Base-by-base conservation (phyloP, 202 grass and related monocot genomes). In the Hordeum pubiflorum region DNA sequence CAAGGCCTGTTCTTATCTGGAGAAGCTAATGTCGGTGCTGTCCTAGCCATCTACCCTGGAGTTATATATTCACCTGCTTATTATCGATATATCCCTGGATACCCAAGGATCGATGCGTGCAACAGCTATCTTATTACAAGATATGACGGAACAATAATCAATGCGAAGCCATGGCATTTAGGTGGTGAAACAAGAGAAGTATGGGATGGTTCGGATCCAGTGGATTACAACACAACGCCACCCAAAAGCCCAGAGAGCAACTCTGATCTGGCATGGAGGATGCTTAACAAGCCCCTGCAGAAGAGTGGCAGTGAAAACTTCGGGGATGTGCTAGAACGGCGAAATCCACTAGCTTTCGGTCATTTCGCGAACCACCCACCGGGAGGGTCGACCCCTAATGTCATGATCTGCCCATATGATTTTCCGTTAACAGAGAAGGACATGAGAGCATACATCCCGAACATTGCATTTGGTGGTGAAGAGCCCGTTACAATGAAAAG, bases 301-400 rank as follows among this genome's bases (percentile, higher is more conserved):
- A 84, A 81, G 76, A 75, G 39, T 68, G 20, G 44, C 5, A 76
- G 20, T 64, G 86, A 78, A 88, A 80, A 85, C 29, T 74, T 64
- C 24, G 78, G 84, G 11, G 84, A 93, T 68, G 79, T 99, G 69
- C 85, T 99, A 73, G 92, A 95, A 81, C 83, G 87, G 10, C 85
- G 92, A 77, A 99, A 99, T 82, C 96, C 96, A 8, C 87, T 95
- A 67, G 96, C 96, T 58, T 91, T 95, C 69, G 92, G 85, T 34
- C 96, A 99, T 88, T 93, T 98, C 81, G 89, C 90, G 2, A 99
- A 99, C 62, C 96, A 95, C 81, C 92, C 96, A 55, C 90, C 92
- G 18, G 89, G 89, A 84, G 86, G 79, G 26, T 79, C 78, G 48
- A 26, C 24, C 38, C 96, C 96, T 46, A 95, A 98, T 85, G 96